A percentile compares a stretch with the other conserved stretches of the same genome.
Evolutionary conservation across 768 basidiomycete genomes (phyloP).

Genomic region (Russula dissimulans): DNA sequence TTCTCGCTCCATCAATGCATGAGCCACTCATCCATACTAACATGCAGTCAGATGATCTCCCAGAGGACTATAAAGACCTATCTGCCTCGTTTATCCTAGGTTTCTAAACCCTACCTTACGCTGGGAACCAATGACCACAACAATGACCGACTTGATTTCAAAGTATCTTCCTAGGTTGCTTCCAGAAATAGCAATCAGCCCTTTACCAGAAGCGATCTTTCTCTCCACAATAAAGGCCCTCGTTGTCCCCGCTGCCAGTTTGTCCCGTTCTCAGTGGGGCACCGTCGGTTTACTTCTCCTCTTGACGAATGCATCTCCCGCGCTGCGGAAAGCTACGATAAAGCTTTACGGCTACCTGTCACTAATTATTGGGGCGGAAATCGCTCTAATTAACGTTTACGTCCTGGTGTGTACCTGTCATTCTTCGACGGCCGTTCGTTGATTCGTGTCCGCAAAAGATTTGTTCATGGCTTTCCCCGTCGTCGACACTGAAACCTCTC

Average conservation of each 20-base stretch:
- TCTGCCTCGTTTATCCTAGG: no score
- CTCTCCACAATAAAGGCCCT: neutral
- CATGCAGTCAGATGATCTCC: no score
- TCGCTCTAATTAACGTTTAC: conserved; percentile 7
- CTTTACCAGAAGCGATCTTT: conserved; percentile 7
- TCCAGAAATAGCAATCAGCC: conserved; percentile 2
- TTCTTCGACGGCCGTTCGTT: no score
- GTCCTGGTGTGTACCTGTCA: neutral
- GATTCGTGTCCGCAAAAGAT: neutral
- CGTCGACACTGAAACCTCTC: conserved; percentile 5
- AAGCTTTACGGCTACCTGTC: conserved; percentile 5
- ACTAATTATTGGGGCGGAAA: neutral
- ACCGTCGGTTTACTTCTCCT: neutral
- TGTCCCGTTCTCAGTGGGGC: no score
- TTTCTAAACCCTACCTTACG: neutral
- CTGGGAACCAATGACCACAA: neutral
- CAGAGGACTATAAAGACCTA: no score
- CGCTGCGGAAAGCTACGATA: conserved; percentile 1
- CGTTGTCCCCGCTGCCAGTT: no score
- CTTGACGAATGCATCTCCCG: neutral
- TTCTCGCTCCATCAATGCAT: no score
- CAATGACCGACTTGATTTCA: neutral
- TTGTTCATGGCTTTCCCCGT: conserved; percentile 11
- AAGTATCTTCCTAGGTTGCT: neutral
- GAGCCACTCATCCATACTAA: no score